These are phyloP conservation scores for Dillenia turbinata DNA, from an alignment of 164 flowering plant genomes.

Conservation along the genomic window DNA sequence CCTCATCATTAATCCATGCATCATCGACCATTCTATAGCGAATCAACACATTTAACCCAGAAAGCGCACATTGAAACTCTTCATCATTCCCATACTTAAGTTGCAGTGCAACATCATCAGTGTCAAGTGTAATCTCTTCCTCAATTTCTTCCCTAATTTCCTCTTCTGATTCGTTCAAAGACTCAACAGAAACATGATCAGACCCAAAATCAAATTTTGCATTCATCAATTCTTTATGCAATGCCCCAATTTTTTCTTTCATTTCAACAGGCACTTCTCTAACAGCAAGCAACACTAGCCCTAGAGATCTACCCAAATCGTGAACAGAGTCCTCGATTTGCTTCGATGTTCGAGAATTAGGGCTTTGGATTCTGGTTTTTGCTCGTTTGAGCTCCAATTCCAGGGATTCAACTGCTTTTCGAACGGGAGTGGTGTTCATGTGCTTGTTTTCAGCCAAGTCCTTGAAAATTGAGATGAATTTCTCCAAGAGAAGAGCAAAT, in stretches of 20 bases:
- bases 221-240: slow-evolving; percentile 35
- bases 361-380: slow-evolving; percentile 17
- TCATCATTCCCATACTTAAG: slow-evolving; percentile 55
- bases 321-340: slow-evolving; percentile 32
- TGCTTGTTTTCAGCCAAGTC: slow-evolving; percentile 25
- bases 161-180: slow-evolving; percentile 11
- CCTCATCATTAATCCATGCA: slow-evolving; percentile 51
- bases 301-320: slow-evolving; percentile 57
- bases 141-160: slow-evolving; percentile 17
- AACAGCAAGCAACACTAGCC: slow-evolving; percentile 45
- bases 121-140: slow-evolving; percentile 12
- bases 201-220: slow-evolving; percentile 18
- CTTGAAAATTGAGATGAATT: slow-evolving; percentile 32
- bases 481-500: slow-evolving; percentile 30
- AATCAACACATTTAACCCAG: slow-evolving; percentile 29
- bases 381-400: slow-evolving; percentile 37
- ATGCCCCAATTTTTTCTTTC: slow-evolving; percentile 37
- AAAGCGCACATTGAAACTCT: slow-evolving; percentile 34
- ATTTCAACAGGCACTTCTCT: slow-evolving; percentile 28
- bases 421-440: slow-evolving; percentile 22
- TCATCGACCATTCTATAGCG: slow-evolving; percentile 14
- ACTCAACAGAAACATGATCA: slow-evolving; percentile 5
- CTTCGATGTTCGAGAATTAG: slow-evolving; percentile 9
- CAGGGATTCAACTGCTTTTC: slow-evolving; percentile 42
- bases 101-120: slow-evolving; percentile 44